Evolutionary conservation across 768 basidiomycete genomes (phyloP).

Genomic region (Suillus hirtellus): DNA sequence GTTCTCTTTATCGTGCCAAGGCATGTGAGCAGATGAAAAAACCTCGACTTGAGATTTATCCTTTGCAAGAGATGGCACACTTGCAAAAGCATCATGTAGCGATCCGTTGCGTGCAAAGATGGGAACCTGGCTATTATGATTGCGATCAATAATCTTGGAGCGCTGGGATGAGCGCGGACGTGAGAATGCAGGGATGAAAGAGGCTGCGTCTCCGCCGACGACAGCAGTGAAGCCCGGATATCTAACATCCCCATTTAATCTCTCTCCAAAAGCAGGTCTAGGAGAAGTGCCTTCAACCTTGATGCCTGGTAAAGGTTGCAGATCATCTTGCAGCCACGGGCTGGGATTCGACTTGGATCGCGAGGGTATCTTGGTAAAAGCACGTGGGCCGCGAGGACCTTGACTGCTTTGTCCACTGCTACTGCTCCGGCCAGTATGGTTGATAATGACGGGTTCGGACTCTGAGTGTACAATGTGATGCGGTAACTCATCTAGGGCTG

Average conservation of each 20-base stretch:
- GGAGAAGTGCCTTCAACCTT: constrained; percentile 4
- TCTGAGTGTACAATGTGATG: constrained; percentile 9
- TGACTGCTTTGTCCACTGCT: constrained; percentile 36
- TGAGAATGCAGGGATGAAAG: constrained; percentile 1
- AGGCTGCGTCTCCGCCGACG: constrained; percentile 6
- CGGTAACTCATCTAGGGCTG: neutral
- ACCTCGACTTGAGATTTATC: constrained; percentile 4
- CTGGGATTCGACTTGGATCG: constrained; percentile 27
- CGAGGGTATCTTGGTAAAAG: constrained; percentile 33
- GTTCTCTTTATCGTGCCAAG: constrained; percentile 24
- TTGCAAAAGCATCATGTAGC: constrained; percentile 10
- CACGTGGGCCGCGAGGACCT: constrained; percentile 46
- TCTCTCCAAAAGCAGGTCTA: constrained; percentile 17
- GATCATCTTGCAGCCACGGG: constrained; percentile 12
- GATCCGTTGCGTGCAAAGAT: constrained; percentile 12
- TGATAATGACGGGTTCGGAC: constrained; percentile 5
- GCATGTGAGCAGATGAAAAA: neutral
- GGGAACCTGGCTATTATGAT: constrained; percentile 5
- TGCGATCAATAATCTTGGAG: constrained; percentile 14
- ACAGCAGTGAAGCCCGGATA: constrained; percentile 2
- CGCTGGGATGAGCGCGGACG: constrained; percentile 8
- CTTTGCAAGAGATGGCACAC: neutral
- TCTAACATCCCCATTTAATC: constrained; percentile 18
- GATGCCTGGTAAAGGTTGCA: constrained; percentile 10
- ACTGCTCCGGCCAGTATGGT: constrained; percentile 25